Conservation (phyloP, 2,329 filamentous ascomycete species). For the Leptographium lundbergii region DNA sequence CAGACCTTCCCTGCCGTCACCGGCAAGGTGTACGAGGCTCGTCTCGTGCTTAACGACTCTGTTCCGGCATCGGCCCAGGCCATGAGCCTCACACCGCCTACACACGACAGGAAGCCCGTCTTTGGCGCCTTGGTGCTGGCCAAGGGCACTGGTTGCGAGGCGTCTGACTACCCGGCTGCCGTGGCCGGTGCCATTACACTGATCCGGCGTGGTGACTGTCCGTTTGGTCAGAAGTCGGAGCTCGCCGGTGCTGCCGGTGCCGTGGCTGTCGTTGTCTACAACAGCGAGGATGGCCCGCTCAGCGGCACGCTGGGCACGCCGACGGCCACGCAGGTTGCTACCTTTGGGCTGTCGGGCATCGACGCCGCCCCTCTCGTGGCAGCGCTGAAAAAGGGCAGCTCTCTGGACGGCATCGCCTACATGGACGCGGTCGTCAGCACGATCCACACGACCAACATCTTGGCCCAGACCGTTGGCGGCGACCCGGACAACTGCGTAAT, state of each 20-base stretch:
- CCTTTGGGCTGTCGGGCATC: constrained; percentile 50
- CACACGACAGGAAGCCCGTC: constrained; percentile 44
- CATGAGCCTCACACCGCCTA: constrained; percentile 57
- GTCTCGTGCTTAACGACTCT: constrained; percentile 40
- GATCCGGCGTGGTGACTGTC: constrained; percentile 55
- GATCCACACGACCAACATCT: constrained; percentile 45
- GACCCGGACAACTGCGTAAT: constrained; percentile 52
- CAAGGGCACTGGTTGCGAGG: constrained; percentile 48
- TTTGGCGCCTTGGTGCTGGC: constrained; percentile 48
- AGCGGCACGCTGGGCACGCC: constrained; percentile 57
- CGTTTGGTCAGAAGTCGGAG: constrained; percentile 59
- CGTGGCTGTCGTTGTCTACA: constrained; percentile 60
- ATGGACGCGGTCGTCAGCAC: constrained; percentile 43
- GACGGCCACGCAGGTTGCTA: constrained; percentile 47
- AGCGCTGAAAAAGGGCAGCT: constrained; percentile 34
- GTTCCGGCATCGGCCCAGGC: constrained; percentile 37
- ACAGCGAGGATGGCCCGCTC: constrained; percentile 50
- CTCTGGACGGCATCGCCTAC: constrained; percentile 42
- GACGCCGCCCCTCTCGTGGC: constrained; percentile 45
- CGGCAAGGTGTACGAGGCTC: constrained; percentile 45
- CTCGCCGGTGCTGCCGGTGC: constrained; percentile 58
- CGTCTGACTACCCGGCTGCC: constrained; percentile 47
- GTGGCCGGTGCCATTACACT: constrained; percentile 55
- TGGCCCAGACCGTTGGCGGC: constrained; percentile 47
- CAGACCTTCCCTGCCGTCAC: constrained; percentile 52